Evolutionary conservation across 805 yeast species (phyloP).

Genomic region (Maudiozyma serrabonitensis): DNA sequence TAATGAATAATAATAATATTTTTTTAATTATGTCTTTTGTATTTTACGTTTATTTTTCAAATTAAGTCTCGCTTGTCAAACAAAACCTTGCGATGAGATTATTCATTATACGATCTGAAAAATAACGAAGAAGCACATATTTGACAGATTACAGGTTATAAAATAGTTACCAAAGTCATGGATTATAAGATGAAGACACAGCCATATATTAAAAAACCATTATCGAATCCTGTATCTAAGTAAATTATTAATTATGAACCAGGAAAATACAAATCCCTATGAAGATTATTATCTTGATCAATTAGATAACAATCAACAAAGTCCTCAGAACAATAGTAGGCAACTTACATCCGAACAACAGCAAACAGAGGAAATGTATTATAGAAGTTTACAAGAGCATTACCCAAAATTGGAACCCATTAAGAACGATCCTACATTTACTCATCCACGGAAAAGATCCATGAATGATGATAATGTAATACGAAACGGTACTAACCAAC

Average conservation of each 20-base stretch:
- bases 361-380: conserved; percentile 5
- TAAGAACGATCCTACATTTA: background rate
- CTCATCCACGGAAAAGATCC: conserved; percentile 1
- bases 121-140: too few relatives aligned
- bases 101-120: too few relatives aligned
- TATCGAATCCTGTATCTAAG: too few relatives aligned
- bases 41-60: background rate
- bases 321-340: background rate
- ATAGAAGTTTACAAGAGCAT: conserved; percentile 7
- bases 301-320: background rate
- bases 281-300: conserved; percentile 7
- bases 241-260: background rate
- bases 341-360: background rate
- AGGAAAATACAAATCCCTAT: conserved; percentile 5
- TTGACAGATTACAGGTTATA: too few relatives aligned
- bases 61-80: too few relatives aligned
- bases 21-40: background rate
- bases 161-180: too few relatives aligned
- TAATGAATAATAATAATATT: background rate
- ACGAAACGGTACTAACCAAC: background rate
- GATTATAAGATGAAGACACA: too few relatives aligned
- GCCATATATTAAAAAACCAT: too few relatives aligned
- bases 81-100: too few relatives aligned
- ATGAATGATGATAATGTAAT: background rate
- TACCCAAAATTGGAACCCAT: conserved; percentile 9